These are phyloP conservation scores for Colletotrichum zoysiae DNA, from an alignment of 2,329 filamentous ascomycete genomes.

Conservation along the genomic window DNA sequence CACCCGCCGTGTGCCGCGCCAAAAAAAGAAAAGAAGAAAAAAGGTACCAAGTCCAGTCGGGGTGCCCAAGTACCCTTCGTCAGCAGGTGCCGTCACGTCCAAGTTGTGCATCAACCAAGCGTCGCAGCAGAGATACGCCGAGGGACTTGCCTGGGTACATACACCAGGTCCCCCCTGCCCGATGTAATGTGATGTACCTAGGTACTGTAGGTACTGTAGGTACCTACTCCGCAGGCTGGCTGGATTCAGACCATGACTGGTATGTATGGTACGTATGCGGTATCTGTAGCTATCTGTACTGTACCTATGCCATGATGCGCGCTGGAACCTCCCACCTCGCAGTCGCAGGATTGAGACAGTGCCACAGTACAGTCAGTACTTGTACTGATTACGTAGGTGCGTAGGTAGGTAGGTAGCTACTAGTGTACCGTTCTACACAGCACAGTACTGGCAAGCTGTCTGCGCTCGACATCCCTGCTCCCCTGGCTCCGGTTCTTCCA, in stretches of 20 bases:
- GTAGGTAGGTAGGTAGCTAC: no score
- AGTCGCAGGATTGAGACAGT: conserved; percentile 16
- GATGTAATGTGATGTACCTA: conserved; percentile 6
- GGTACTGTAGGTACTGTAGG: no score
- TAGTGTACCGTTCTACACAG: no score
- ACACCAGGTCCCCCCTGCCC: conserved; percentile 8
- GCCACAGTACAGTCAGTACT: neutral
- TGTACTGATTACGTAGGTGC: no score
- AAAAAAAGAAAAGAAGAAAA: neutral
- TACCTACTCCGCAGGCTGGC: conserved; percentile 4
- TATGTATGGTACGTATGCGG: conserved; percentile 8
- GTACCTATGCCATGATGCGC: conserved; percentile 20
- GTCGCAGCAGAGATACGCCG: conserved; percentile 13
- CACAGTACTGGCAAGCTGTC: neutral
- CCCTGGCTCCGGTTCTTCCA: conserved; percentile 29
- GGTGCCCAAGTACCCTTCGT: conserved; percentile 1
- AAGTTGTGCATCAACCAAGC: conserved; percentile 8
- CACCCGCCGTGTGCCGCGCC: neutral
- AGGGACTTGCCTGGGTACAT: conserved; percentile 16
- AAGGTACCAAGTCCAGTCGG: neutral
- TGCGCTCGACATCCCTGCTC: conserved; percentile 23
- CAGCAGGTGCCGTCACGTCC: conserved; percentile 4
- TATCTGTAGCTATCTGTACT: conserved; percentile 26
- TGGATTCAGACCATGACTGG: conserved; percentile 34
- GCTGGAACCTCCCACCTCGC: conserved; percentile 19